Percentiles rank a stretch among this genome's conserved stretches.
Evolutionary conservation across 2,329 filamentous ascomycete species (phyloP).

Genomic region (Hypoxylon sp.): DNA sequence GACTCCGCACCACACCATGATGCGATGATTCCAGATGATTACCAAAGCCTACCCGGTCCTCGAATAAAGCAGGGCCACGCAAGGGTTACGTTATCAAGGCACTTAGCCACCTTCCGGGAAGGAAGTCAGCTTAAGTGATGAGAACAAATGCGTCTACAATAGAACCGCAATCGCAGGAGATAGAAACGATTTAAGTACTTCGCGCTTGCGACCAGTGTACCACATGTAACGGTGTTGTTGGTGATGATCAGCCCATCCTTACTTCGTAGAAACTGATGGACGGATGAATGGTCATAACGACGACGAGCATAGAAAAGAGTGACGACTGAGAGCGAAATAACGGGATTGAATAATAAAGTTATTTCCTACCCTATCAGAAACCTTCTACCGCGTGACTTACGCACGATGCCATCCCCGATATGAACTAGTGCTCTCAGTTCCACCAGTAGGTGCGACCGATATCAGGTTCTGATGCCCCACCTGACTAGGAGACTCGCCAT

Average conservation of each 20-base stretch:
- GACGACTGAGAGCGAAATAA: conserved; percentile 1
- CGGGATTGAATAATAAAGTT: conserved; percentile 6
- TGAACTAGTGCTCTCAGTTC: conserved; percentile 13
- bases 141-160: conserved; percentile 17
- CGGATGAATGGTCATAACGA: background rate
- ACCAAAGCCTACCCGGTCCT: conserved; percentile 18
- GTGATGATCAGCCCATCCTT: conserved; percentile 38
- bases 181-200: conserved; percentile 31
- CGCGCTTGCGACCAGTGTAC: conserved; percentile 16
- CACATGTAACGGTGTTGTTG: conserved; percentile 21
- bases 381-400: conserved; percentile 39
- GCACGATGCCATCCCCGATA: conserved; percentile 31
- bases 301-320: background rate
- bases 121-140: conserved; percentile 2
- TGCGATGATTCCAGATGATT: conserved; percentile 34
- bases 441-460: conserved; percentile 31
- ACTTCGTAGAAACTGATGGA: background rate
- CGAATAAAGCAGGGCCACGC: conserved; percentile 5
- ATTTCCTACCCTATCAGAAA: conserved; percentile 23
- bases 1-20: conserved; percentile 35
- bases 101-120: background rate
- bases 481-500: conserved; percentile 24
- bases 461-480: conserved; percentile 36
- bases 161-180: conserved; percentile 21
- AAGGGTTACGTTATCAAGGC: conserved; percentile 8